phyloP scores from a whole-genome alignment of 208 protist genomes.

The Spongospora subterranea region DNA sequence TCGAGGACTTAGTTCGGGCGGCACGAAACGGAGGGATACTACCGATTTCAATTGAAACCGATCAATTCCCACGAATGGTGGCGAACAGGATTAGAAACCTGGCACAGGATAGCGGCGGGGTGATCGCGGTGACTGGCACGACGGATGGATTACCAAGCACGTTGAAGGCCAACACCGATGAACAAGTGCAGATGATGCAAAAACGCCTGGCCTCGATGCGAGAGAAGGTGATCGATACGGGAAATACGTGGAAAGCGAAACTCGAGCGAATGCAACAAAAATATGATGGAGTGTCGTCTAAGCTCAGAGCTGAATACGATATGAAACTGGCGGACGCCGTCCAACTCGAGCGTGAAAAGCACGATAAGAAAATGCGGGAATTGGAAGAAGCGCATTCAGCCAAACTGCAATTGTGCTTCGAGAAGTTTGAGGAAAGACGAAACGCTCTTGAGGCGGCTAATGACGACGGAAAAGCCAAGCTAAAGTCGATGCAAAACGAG shows the following conservation, averaged over 20 bases:
- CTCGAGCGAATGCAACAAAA: slow-evolving; percentile 48
- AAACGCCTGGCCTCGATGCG: background rate
- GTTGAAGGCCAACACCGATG: background rate
- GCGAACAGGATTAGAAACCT: background rate
- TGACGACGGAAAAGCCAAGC: background rate
- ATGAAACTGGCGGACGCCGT: background rate
- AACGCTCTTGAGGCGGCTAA: background rate
- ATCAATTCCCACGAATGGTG: background rate
- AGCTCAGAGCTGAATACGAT: slow-evolving; percentile 27
- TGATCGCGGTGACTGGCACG: background rate
- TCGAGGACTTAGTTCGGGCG: background rate
- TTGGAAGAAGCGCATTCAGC: background rate
- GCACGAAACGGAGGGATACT: background rate
- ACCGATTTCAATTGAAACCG: background rate
- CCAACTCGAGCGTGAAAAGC: background rate
- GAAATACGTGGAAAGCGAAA: slow-evolving; percentile 41
- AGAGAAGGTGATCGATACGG: slow-evolving; percentile 51
- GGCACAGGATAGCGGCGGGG: background rate
- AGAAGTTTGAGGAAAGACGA: slow-evolving; percentile 37
- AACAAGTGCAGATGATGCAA: slow-evolving; percentile 17
- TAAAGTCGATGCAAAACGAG: slow-evolving; percentile 13
- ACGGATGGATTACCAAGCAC: background rate
- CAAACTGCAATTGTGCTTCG: slow-evolving; percentile 48
- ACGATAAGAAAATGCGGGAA: background rate
- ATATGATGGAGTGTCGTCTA: background rate